Conservation (phyloP, 2,329 filamentous ascomycete genomes). For the Ascochyta rabiei region DNA sequence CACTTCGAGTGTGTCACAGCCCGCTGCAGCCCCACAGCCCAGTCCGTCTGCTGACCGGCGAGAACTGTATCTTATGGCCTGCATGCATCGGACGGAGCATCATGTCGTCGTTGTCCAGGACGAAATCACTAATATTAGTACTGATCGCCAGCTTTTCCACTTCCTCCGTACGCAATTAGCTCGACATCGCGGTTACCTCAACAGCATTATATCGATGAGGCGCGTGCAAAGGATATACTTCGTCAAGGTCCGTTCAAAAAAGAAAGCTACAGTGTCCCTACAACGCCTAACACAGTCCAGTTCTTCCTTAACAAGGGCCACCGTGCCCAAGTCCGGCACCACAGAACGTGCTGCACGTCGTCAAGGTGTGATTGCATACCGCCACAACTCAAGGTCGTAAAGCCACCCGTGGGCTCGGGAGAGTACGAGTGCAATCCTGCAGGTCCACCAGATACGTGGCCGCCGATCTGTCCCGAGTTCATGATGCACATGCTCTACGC, state of each 20-base stretch:
- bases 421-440: neutral
- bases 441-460: neutral
- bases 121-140: neutral
- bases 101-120: neutral
- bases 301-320: too few species aligned
- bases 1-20: too few species aligned
- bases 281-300: too few species aligned
- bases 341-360: neutral
- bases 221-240: neutral
- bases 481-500: constrained; percentile 3
- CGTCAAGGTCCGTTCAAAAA: neutral
- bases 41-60: neutral
- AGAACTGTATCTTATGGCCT: neutral
- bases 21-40: too few species aligned
- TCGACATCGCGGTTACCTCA: neutral
- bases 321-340: neutral
- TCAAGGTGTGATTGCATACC: neutral
- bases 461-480: neutral
- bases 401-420: neutral
- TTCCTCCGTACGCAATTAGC: neutral
- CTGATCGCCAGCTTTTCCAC: neutral
- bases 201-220: neutral
- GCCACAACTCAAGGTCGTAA: neutral
- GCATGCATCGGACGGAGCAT: neutral
- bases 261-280: too few species aligned